Evolutionary conservation across 257 asterid genomes (phyloP), one percentile per base, ranked within the genome.

Genomic region (Capsicum baccatum): DNA sequence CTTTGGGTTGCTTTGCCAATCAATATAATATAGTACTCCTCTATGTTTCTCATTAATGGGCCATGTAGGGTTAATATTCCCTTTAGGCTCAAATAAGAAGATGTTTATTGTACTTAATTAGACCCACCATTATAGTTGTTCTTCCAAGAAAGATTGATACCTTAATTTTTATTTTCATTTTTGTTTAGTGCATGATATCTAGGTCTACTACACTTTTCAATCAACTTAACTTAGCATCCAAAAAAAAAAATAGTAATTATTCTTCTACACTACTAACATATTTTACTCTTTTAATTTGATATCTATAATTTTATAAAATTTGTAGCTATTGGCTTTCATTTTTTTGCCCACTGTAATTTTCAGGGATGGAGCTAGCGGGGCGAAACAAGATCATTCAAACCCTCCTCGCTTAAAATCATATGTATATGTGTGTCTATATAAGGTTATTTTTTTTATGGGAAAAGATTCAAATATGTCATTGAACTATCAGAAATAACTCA

Each of bases 1-100:
- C 64, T 52, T 74, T 42, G 14, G 79, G 16, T 70, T 70, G 37
- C 79, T 71, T 73, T 78, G 66, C 16, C 63, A 78, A 78, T 78
- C 64, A 54, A 76, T 76, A 4, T 15, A 15, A 68, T 68, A 55
- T 76, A 33, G 10, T 54, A 54, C 47, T 78, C 66, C 39, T 14
- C 14, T 33, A 54, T 54, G 81, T 78, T 78, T 33, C 79, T 78
- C 64, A 78, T 54, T 15, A 78, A 78, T 33, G 33, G 66, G 50
- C 26, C 82, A 78, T 78, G 64, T 78, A 54, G 63, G 63, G 33
- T 26, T 78, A 54, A 26, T 78, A 78, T 78, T 78, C 82, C 63
- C 81, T 76, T 13, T 76, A 14, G 81, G 63, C 48, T 26, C 50
- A 78, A 54, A 54, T 35, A 4, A 54, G 14, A 78, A 78, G 50